These are phyloP conservation scores for Blepharisma undulans DNA, from an alignment of 169 alveolate species.

Conservation along the genomic window DNA sequence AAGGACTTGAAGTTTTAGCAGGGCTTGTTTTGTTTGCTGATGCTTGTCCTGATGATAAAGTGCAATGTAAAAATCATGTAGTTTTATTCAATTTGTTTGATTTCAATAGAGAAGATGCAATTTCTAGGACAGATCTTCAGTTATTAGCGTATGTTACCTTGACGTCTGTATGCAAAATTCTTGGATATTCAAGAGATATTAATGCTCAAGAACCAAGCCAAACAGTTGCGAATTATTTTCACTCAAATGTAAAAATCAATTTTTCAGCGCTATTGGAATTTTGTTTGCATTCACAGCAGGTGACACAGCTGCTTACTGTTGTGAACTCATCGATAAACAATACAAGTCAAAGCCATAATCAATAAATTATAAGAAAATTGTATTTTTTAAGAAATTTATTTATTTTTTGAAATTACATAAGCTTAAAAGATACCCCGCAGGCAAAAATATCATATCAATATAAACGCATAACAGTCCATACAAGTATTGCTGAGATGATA, in stretches of 20 bases:
- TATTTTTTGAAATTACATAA: too few species aligned
- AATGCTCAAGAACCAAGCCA: neutral
- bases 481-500: too few species aligned
- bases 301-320: neutral
- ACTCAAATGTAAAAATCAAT: neutral
- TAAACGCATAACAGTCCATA: too few species aligned
- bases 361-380: too few species aligned
- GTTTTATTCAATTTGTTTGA: conserved; percentile 65
- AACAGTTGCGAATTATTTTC: neutral
- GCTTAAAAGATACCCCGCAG: too few species aligned
- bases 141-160: neutral
- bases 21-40: conserved; percentile 68
- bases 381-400: too few species aligned
- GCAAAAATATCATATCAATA: too few species aligned
- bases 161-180: conserved; percentile 2
- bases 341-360: too few species aligned
- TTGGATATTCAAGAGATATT: neutral
- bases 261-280: neutral
- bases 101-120: conserved; percentile 45
- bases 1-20: conserved; percentile 59
- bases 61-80: conserved; percentile 43
- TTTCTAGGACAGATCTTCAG: conserved; percentile 25
- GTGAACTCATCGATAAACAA: neutral
- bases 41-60: conserved; percentile 71
- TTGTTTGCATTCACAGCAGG: neutral